These are phyloP conservation scores for Agaricales sp. DNA, from an alignment of 1,284 basidiomycete genomes.

Conservation along the genomic window DNA sequence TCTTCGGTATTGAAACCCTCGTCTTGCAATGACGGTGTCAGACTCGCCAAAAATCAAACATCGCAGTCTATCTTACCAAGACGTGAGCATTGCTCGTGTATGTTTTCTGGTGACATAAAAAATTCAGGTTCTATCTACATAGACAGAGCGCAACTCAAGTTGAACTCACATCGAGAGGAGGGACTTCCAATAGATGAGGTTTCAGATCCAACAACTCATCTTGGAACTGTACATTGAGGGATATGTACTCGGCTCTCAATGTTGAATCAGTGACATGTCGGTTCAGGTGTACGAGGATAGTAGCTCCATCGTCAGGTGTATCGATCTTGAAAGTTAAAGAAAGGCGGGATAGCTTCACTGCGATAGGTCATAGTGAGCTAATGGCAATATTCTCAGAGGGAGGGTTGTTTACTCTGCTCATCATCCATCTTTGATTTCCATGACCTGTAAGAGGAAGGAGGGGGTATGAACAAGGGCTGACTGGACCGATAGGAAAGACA, in stretches of 20 bases:
- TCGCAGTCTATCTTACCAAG: slow-evolving; percentile 34
- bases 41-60: neutral
- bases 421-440: slow-evolving; percentile 37
- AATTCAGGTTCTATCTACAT: neutral
- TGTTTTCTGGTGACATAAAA: slow-evolving; percentile 36
- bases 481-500: neutral
- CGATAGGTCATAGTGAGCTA: no score
- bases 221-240: slow-evolving; percentile 50
- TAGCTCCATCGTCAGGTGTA: slow-evolving; percentile 15
- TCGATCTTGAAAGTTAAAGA: slow-evolving; percentile 24
- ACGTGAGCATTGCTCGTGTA: slow-evolving; percentile 76
- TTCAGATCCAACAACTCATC: slow-evolving; percentile 19
- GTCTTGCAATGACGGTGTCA: slow-evolving; percentile 15
- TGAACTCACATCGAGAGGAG: slow-evolving; percentile 11
- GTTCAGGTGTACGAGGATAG: slow-evolving; percentile 76
- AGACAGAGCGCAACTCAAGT: slow-evolving; percentile 19
- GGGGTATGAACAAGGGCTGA: neutral
- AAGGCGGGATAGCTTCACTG: slow-evolving; percentile 22
- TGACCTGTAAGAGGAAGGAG: slow-evolving; percentile 25
- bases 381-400: neutral
- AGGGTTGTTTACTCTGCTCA: slow-evolving; percentile 21
- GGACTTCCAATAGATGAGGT: neutral
- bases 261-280: slow-evolving; percentile 61
- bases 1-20: slow-evolving; percentile 27
- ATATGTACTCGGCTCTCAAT: slow-evolving; percentile 57